These are phyloP conservation scores for Paracoccidioides lutzii DNA, from an alignment of 2,329 filamentous ascomycete species.

Conservation along the genomic window DNA sequence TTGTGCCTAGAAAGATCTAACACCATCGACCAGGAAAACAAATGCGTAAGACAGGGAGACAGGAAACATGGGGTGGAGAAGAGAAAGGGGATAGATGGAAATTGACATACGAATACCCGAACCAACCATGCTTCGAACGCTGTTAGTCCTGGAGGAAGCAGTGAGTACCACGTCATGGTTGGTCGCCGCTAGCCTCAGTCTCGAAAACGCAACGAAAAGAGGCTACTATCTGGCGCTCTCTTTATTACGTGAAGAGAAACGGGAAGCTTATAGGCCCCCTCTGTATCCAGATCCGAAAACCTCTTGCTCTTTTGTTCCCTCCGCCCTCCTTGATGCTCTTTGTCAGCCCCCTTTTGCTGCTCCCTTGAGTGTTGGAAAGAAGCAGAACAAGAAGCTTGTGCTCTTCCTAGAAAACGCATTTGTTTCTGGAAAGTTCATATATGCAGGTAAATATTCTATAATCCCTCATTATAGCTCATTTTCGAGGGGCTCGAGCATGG, in stretches of 20 bases:
- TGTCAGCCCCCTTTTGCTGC: neutral
- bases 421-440: neutral
- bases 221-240: too few relatives aligned
- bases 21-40: neutral
- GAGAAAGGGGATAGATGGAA: neutral
- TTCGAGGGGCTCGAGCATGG: neutral
- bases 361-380: neutral
- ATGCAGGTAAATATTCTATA: neutral
- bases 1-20: conserved; percentile 47
- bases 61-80: conserved; percentile 1
- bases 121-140: conserved; percentile 50
- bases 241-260: neutral
- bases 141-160: conserved; percentile 47
- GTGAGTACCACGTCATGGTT: conserved; percentile 51
- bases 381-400: neutral
- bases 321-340: neutral
- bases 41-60: neutral
- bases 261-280: neutral
- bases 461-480: neutral
- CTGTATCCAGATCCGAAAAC: too few relatives aligned
- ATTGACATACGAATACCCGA: conserved; percentile 45
- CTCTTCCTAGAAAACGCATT: neutral
- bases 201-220: too few relatives aligned
- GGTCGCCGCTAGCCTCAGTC: neutral
- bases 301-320: neutral